Evolutionary conservation across 176 grass and related monocot genomes (phyloP).

Genomic region (Thalia dealbata): DNA sequence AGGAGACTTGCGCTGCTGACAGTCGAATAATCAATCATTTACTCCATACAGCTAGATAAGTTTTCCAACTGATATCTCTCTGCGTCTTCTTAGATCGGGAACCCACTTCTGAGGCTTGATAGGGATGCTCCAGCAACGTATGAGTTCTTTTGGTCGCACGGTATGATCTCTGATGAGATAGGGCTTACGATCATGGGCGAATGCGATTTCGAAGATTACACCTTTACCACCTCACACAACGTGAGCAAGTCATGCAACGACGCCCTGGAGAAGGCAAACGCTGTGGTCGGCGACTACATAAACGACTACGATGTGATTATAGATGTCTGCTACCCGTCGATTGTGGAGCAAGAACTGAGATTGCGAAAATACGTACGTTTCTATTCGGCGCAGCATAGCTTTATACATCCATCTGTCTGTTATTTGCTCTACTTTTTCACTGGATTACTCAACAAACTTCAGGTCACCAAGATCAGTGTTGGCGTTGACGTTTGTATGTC

Average conservation of each 20-base stretch:
- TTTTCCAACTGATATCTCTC: neutral
- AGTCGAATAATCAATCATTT: neutral
- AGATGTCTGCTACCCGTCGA: conserved; percentile 90
- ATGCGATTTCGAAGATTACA: conserved; percentile 94
- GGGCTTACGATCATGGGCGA: conserved; percentile 57
- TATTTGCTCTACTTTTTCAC: neutral
- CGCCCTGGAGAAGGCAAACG: conserved; percentile 53
- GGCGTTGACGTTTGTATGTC: conserved; percentile 92
- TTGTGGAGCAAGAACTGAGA: conserved; percentile 80
- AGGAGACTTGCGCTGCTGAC: conserved; percentile 15
- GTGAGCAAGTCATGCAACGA: conserved; percentile 73
- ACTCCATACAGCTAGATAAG: neutral
- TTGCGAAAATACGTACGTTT: conserved; percentile 81
- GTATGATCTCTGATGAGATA: conserved; percentile 95
- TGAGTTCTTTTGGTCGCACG: conserved; percentile 97
- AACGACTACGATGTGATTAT: conserved; percentile 86
- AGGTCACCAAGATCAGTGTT: conserved; percentile 73
- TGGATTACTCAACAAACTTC: neutral
- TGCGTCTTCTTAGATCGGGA: conserved; percentile 59
- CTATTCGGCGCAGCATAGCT: too few species aligned
- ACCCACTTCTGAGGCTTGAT: conserved; percentile 86
- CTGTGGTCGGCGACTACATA: conserved; percentile 66
- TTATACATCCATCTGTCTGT: conserved; percentile 1
- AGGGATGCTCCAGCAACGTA: conserved; percentile 78
- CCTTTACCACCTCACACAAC: conserved; percentile 47